phyloP scores from a whole-genome alignment of 1,284 basidiomycete genomes.

The Sporisorium iseilematis-ciliati region DNA sequence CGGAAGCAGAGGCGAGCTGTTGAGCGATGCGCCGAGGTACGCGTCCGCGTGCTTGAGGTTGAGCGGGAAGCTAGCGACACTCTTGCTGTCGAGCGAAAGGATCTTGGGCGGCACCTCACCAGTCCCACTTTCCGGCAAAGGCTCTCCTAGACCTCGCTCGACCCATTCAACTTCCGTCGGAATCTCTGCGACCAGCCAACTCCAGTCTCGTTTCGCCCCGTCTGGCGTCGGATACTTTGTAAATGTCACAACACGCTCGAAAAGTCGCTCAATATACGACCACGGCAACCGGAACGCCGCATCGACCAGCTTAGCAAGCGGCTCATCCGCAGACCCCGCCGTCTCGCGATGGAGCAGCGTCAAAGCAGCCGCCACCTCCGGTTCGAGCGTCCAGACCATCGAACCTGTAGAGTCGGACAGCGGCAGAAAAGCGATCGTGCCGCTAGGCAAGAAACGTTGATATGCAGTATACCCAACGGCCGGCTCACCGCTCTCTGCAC shows the following conservation, averaged over 20 bases:
- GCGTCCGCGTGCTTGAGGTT: slow-evolving; percentile 86
- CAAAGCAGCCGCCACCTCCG: slow-evolving; percentile 80
- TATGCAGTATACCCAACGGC: slow-evolving; percentile 76
- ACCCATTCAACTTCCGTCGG: slow-evolving; percentile 39
- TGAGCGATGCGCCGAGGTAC: slow-evolving; percentile 78
- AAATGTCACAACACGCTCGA: slow-evolving; percentile 75
- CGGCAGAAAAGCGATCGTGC: slow-evolving; percentile 83
- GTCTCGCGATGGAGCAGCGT: slow-evolving; percentile 75
- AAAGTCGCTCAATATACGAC: slow-evolving; percentile 78
- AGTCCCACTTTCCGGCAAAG: slow-evolving; percentile 47
- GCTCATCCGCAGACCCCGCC: slow-evolving; percentile 69
- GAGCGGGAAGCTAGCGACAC: slow-evolving; percentile 90
- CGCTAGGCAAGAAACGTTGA: slow-evolving; percentile 94
- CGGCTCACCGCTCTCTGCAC: slow-evolving; percentile 45
- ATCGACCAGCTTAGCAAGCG: slow-evolving; percentile 84
- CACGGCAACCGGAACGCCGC: slow-evolving; percentile 90
- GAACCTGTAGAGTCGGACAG: slow-evolving; percentile 81
- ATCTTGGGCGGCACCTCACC: slow-evolving; percentile 78
- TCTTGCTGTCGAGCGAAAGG: slow-evolving; percentile 78
- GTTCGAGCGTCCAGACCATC: slow-evolving; percentile 94
- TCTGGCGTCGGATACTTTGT: slow-evolving; percentile 20
- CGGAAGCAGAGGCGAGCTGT: slow-evolving; percentile 31
- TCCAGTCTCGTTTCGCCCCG: slow-evolving; percentile 28
- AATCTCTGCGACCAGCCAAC: slow-evolving; percentile 51
- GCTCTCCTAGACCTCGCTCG: slow-evolving; percentile 35